Base-by-base conservation (phyloP, 345 rosid genomes). In the Anastatica hierochuntica region DNA sequence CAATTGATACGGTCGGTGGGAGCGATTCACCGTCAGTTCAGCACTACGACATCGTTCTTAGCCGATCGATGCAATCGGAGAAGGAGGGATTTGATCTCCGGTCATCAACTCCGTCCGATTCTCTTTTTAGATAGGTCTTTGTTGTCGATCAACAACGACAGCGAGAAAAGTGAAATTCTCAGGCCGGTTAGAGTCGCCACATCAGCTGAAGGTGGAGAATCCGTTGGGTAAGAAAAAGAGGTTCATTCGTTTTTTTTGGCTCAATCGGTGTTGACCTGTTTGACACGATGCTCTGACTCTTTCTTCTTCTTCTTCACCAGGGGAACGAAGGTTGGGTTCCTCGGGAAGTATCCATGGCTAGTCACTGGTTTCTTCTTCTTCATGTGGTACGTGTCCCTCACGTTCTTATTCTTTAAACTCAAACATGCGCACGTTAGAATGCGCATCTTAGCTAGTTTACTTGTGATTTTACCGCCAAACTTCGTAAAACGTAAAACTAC, bases 161-260 rank as follows among this genome's bases (percentile, higher is more conserved):
- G n/a, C n/a, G 66, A 36, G 60, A 59, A 54, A 43, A 71, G 77
- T 47, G 84, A 77, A 47, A 66, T 57, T 43, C 79, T 78, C 62
- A 62, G 67, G 38, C 90, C 80, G 19, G 52, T 50, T 17, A 66
- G 62, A 17, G 86, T 94, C 45, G 82, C 90, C 14, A 70, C 94
- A 13, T n/a, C n/a, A n/a, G 85, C 92, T 19, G 92, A 74, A 54
- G 86, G 94, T 43, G 74, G 88, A 56, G 94, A 86, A 80, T 81
- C 97, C 80, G 70, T 80, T 68, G 94, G 97, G 97, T 90, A 94
- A 90, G 97, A 82, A 80, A 77, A 77, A n/a, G 89, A 83, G 78
- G 78, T 74, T 71, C 82, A 67, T 80, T 76, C n/a, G n/a, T n/a
- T n/a, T n/a, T 61, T 68, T 51, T 49, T 67, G 53, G 69, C 70